Evolutionary conservation across 768 basidiomycete species (phyloP), one percentile per base, ranked within the genome.

Genomic region (Heimioporus sp.): DNA sequence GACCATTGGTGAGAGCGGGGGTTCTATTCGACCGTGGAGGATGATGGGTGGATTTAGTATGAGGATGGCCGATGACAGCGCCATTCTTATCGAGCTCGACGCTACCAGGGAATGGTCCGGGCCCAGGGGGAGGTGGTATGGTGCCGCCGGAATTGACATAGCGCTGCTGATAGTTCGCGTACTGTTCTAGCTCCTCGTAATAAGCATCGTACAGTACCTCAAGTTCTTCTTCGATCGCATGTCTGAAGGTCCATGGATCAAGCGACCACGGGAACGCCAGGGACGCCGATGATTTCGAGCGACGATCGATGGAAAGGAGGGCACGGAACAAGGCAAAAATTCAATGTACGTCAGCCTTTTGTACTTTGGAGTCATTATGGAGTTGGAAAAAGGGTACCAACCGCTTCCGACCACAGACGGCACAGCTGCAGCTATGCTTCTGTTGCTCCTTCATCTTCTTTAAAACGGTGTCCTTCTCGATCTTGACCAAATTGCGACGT

Each of bases 121-220:
- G 95, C 13, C 96, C 96, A 41, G 89, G 92, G 31, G 95, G 95
- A 48, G 93, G 91, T 59, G 93, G 86, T 63, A 94, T 80, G 37
- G 86, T 90, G 56, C 92, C 89, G 64, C 91, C 89, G 58, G 90
- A 93, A 63, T 85, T 84, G 64, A 92, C 89, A 77, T 93, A 94
- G 74, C 86, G 91, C 82, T 93, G 90, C 81, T 96, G 92, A 77
- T 91, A 90, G 75, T 92, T 90, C 73, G 95, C 97, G 83, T 98
- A 98, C 78, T 90, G 87, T 81, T 97, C 92, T 79, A 99, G 87
- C 81, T 98, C 96, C 73, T 97, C 92, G 85, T 98, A 98, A 83
- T 98, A 99, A 79, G 95, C 94, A 82, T 98, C 96, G 83, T 99
- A 99, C 76, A 98, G 87, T 78, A 94, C 92, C 80, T 98, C 93